These are phyloP conservation scores for Aspergillus pseudonomiae DNA, from an alignment of 2,329 filamentous ascomycete species.

Conservation along the genomic window DNA sequence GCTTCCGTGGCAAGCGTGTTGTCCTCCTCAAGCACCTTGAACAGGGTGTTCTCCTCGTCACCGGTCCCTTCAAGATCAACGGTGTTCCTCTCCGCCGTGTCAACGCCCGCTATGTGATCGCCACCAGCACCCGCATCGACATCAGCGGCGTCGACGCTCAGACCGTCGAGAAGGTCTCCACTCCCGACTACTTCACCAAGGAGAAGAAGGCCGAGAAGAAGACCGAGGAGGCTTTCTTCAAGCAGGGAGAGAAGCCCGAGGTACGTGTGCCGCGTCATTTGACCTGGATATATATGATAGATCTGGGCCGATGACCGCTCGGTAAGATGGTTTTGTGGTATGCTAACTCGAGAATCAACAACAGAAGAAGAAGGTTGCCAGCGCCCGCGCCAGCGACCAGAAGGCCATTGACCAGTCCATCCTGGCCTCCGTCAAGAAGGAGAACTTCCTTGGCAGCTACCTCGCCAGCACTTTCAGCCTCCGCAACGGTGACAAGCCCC, in stretches of 20 bases:
- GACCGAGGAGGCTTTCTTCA: constrained; percentile 99
- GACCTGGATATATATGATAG: not conserved
- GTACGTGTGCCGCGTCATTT: constrained; percentile 57
- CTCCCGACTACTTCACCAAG: constrained; percentile 92
- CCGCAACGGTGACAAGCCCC: constrained; percentile 98
- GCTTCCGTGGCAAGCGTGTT: constrained; percentile 99
- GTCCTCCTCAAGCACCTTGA: constrained; percentile 97
- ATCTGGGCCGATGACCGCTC: not conserved
- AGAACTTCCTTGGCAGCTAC: constrained; percentile 90
- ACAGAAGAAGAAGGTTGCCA: constrained; percentile 96
- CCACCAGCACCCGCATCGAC: constrained; percentile 54
- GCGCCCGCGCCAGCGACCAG: constrained; percentile 92
- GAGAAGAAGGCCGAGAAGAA: constrained; percentile 92
- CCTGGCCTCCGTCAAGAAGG: constrained; percentile 96
- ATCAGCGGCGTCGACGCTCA: constrained; percentile 76
- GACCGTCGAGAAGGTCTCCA: constrained; percentile 79
- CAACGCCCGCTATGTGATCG: constrained; percentile 55
- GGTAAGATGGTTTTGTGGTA: not conserved
- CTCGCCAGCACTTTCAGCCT: constrained; percentile 96
- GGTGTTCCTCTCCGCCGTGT: constrained; percentile 90
- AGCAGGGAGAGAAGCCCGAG: constrained; percentile 97
- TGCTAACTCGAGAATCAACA: constrained; percentile 21
- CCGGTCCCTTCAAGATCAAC: constrained; percentile 99
- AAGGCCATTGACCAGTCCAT: constrained; percentile 98
- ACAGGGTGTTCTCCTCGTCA: constrained; percentile 98